Percentiles rank a stretch among this genome's conserved stretches.
phyloP scores from a whole-genome alignment of 306 rosid genomes.

The Trifolium subterraneum region DNA sequence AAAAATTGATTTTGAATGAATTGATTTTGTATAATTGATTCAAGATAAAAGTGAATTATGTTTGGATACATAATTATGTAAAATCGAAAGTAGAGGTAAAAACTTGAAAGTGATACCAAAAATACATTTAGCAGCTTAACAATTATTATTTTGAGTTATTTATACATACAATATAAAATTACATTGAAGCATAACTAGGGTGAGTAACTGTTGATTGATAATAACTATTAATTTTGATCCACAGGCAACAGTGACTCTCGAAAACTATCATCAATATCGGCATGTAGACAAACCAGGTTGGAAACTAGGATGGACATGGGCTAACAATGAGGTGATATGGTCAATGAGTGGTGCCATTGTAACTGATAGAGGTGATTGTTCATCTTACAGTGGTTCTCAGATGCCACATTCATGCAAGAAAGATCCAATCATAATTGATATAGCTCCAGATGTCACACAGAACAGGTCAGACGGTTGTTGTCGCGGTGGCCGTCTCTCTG shows the following conservation, averaged over 20 bases:
- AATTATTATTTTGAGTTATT: not conserved
- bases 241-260: constrained; percentile 75
- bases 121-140: not conserved
- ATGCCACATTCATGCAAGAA: constrained; percentile 71
- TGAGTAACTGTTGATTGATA: not conserved
- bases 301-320: constrained; percentile 81
- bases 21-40: not conserved
- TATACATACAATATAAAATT: not conserved
- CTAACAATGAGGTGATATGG: constrained; percentile 70
- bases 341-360: constrained; percentile 83
- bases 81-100: not conserved
- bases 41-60: not conserved
- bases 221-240: not conserved
- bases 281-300: constrained; percentile 80
- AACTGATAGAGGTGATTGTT: constrained; percentile 65
- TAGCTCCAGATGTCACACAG: constrained; percentile 46
- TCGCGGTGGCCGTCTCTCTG: constrained; percentile 68
- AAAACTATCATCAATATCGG: constrained; percentile 66
- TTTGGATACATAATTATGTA: too few species aligned
- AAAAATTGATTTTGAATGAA: not conserved
- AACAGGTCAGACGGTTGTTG: constrained; percentile 70
- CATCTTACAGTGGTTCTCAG: constrained; percentile 50
- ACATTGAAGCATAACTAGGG: not conserved
- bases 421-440: constrained; percentile 64
- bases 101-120: not conserved